Evolutionary conservation across 768 basidiomycete genomes (phyloP), one percentile per base, ranked within the genome.

Genomic region (Lactarius tabidus): DNA sequence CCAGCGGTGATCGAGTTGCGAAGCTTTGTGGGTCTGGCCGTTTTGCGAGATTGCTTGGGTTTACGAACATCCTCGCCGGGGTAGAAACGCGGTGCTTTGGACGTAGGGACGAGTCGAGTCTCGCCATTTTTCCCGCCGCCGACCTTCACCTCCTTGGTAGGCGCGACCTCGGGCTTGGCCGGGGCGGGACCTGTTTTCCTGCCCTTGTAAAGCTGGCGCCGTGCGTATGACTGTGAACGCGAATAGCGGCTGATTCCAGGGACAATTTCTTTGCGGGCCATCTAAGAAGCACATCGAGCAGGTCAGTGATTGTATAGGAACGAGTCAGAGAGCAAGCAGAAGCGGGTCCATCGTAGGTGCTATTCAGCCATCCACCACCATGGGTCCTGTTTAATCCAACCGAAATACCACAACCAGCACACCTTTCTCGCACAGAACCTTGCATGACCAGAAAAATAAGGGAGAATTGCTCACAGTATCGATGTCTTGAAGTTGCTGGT

Each of bases 1-100:
- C 97, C 97, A 67, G 95, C 93, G 67, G 88, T 90, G 81, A 99
- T 97, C 71, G 90, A 84, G 61, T 86, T 76, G 73, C 96, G 93
- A 69, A 98, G 86, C 68, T 82, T 80, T 67, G 93, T 76, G 70
- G 90, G 84, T 78, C 89, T 88, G 72, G 85, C 83, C 54, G 86
- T 80, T 82, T 98, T 98, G 75, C 95, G 90, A 78, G 85, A 89
- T 80, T 90, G 89, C 85, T 95, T 96, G 75, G 92, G 92, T 74
- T 85, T 82, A 74, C 84, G 87, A 69, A 95, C 89, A 77, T 98
- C 95, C 76, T 98, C 96, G 69, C 93, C 93, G 62, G 94, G 92
- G 81, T 97, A 97, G 85, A 87, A 95, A 71, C 89, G 89, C 59
- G 92, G 84, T 68, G 93, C 91, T 78, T 94, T 94, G 72, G 81